Evolutionary conservation across 306 rosid genomes (phyloP).

Genomic region (Trichosanthes cucumerina): DNA sequence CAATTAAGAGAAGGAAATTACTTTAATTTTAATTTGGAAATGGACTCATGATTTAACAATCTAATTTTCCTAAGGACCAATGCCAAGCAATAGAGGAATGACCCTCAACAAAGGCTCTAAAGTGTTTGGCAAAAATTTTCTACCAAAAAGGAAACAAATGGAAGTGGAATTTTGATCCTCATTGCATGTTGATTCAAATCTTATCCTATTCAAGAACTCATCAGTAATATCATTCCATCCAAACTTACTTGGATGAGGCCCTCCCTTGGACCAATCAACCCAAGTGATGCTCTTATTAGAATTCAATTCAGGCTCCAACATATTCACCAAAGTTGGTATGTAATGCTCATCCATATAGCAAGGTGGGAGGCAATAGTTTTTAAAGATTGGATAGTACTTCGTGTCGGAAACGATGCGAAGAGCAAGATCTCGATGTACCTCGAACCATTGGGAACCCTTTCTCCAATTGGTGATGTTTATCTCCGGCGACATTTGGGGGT

Average conservation of each 20-base stretch:
- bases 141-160: conserved; percentile 45
- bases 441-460: conserved; percentile 69
- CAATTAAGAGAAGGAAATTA: neutral
- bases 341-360: conserved; percentile 62
- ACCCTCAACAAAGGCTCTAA: conserved; percentile 42
- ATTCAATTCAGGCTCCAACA: conserved; percentile 16
- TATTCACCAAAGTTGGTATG: conserved; percentile 37
- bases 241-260: conserved; percentile 41
- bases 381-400: conserved; percentile 31
- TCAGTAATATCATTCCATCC: conserved; percentile 21
- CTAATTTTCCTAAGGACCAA: conserved; percentile 14
- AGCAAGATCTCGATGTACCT: conserved; percentile 40
- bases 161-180: conserved; percentile 27
- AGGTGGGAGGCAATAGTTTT: conserved; percentile 20
- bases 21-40: neutral
- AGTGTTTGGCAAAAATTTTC: conserved; percentile 41
- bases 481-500: conserved; percentile 28
- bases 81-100: conserved; percentile 29
- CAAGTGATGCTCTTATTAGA: conserved; percentile 35
- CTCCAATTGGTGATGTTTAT: conserved; percentile 46
- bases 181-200: conserved; percentile 27
- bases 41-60: neutral
- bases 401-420: conserved; percentile 30
- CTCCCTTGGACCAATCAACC: conserved; percentile 58
- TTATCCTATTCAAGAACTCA: conserved; percentile 34